Base-by-base conservation (phyloP, 257 asterid genomes). In the Lantana camara region DNA sequence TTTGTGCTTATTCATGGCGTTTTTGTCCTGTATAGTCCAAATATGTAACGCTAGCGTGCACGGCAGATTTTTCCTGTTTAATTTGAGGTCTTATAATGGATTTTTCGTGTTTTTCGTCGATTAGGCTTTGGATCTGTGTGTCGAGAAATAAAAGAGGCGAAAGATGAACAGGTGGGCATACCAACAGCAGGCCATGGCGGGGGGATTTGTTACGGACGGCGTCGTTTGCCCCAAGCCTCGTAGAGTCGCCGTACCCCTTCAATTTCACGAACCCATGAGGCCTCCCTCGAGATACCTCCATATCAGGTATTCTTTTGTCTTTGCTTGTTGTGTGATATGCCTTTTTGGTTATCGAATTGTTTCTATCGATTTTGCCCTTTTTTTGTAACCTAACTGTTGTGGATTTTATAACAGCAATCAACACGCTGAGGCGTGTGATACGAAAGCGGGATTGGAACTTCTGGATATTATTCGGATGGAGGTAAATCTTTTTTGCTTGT, bases 181-280 rank as follows among this genome's bases (percentile, higher is more conserved):
- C 46, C 83, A 68, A 57, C 84, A 68, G 57, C 74, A 74, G 48
- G 70, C 71, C 53, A 70, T 72, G 63, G 69, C 69, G 56, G 74
- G 60, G 64, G 77, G 64, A 22, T 79, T 77, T 47, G 83, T 66
- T 42, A 66, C 79, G 0, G 59, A 73, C 66, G 80, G 75, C 30
- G 81, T 82, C 44, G 73, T 81, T 73, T 84, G 86, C 60, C 86
- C 91, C 0, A 81, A 79, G 60, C 91, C 91, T 23, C 76, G 82
- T 27, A 75, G 78, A 52, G n/a, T 76, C 54, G 68, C 69, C 40
- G 13, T 64, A 13, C 66, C 76, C 38, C 57, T 56, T 41, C 63
- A 68, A 47, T 67, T 49, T 56, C 74, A 70, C 38, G 75, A 74
- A 34, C 57, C 67, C 40, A 44, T 68, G 38, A 59, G 66, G 66